Evolutionary conservation across 192 early-diverging fungal species (phyloP).

Genomic region (Chytriomyces hyalinus): DNA sequence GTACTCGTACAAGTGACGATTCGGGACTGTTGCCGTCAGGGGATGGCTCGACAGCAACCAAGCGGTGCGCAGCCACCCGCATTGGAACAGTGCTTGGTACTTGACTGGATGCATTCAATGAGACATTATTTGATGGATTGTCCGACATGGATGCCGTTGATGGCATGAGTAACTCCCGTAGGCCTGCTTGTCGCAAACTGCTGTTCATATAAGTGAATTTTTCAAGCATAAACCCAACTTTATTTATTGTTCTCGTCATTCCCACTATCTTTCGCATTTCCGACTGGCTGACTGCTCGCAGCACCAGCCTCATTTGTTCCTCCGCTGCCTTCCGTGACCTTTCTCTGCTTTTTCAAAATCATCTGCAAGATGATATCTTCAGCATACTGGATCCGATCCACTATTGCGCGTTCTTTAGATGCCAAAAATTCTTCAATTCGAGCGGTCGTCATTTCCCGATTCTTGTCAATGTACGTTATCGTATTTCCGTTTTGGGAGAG

Average conservation of each 20-base stretch:
- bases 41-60: constrained; percentile 1
- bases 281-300: no score
- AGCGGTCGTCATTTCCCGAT: constrained; percentile 42
- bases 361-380: constrained; percentile 49
- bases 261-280: no score
- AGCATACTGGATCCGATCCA: constrained; percentile 45
- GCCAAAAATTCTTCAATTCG: constrained; percentile 30
- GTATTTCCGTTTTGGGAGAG: constrained; percentile 58
- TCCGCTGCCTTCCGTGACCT: background rate
- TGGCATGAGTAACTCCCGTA: no score
- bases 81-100: background rate
- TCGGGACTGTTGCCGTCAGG: background rate
- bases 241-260: no score
- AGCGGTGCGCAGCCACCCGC: constrained; percentile 3
- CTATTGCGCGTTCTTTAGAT: constrained; percentile 31
- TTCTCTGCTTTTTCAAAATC: constrained; percentile 46
- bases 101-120: no score
- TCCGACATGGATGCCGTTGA: no score
- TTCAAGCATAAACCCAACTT: no score
- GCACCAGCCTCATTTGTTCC: no score
- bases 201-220: no score
- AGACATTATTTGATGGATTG: no score
- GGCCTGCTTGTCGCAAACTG: no score
- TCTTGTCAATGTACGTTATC: constrained; percentile 66
- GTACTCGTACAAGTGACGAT: background rate